Percentiles rank a stretch among this genome's conserved stretches.
Evolutionary conservation across 371 early-diverging fungal species (phyloP).

Genomic region (Rhizopus delemar): DNA sequence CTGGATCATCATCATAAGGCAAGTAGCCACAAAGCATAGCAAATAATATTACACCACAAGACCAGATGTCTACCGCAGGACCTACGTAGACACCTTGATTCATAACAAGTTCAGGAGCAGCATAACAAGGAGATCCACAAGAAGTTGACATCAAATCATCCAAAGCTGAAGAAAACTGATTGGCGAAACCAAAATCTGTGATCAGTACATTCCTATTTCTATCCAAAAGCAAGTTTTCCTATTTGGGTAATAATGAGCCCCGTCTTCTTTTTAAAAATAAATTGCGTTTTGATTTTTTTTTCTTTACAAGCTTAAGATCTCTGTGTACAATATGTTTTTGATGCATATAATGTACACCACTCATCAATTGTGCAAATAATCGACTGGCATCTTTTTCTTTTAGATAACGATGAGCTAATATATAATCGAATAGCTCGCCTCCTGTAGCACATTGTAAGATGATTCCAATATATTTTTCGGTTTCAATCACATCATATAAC

Average conservation of each 20-base stretch:
- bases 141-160: constrained; percentile 88
- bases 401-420: constrained; percentile 90
- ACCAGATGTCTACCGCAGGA: constrained; percentile 97
- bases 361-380: constrained; percentile 93
- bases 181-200: constrained; percentile 99
- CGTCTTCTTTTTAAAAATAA: neutral
- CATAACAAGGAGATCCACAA: constrained; percentile 98
- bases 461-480: constrained; percentile 92
- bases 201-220: constrained; percentile 89
- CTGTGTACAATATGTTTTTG: constrained; percentile 90
- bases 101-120: constrained; percentile 97
- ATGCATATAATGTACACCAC: constrained; percentile 88
- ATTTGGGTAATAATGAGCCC: constrained; percentile 8
- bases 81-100: constrained; percentile 97
- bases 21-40: constrained; percentile 98
- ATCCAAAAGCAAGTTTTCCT: constrained; percentile 94
- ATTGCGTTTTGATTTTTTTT: neutral
- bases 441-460: constrained; percentile 95
- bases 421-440: constrained; percentile 97
- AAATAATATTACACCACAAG: constrained; percentile 93
- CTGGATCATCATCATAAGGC: constrained; percentile 99
- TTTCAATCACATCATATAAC: constrained; percentile 94
- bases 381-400: constrained; percentile 89
- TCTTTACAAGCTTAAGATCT: constrained; percentile 89
- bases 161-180: constrained; percentile 75